Evolutionary conservation across 2,329 filamentous ascomycete genomes (phyloP), one percentile per base, ranked within the genome.

Genomic region (Tolypocladium tropicale): DNA sequence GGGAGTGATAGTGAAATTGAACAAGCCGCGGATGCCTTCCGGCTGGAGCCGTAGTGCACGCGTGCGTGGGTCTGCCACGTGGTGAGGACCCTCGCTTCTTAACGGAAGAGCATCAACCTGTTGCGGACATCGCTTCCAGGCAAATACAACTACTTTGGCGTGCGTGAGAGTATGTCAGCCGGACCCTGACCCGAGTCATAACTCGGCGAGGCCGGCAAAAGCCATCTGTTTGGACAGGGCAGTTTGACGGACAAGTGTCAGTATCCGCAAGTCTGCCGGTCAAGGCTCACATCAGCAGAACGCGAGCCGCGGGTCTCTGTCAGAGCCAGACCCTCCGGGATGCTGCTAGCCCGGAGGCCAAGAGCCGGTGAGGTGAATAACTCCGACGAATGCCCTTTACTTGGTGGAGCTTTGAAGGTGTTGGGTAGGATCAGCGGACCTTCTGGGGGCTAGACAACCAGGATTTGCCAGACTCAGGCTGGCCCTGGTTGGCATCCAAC

Each of bases 51-150:
- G n/a, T 28, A n/a, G n/a, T n/a, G 48, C 28, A 32, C 36, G 36
- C 46, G 49, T 21, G 18, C 34, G 25, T 34, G 51, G 25, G 9
- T 53, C 55, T 39, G 55, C 55, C 55, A 56, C 55, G 55, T 56
- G 55, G 55, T 43, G 46, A 36, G 37, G 52, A 9, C 43, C 39
- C 55, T 37, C 49, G 51, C 55, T 18, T 23, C 52, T 37, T 48
- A 52, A 56, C 52, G 46, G 46, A n/a, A 41, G 43, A 34, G 53
- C 33, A 28, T 25, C 34, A 37, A 16, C 14, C n/a, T 37, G 23
- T 34, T 53, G 34, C 18, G 28, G 28, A 21, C 46, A 18, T 30
- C 25, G 46, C 46, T 18, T 48, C 2, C 16, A 49, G 46, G 46
- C 46, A 25, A 12, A n/a, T n/a, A n/a, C n/a, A n/a, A n/a, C n/a